These are phyloP conservation scores for Talaromyces liani DNA, from an alignment of 495 filamentous ascomycete species.

Conservation along the genomic window DNA sequence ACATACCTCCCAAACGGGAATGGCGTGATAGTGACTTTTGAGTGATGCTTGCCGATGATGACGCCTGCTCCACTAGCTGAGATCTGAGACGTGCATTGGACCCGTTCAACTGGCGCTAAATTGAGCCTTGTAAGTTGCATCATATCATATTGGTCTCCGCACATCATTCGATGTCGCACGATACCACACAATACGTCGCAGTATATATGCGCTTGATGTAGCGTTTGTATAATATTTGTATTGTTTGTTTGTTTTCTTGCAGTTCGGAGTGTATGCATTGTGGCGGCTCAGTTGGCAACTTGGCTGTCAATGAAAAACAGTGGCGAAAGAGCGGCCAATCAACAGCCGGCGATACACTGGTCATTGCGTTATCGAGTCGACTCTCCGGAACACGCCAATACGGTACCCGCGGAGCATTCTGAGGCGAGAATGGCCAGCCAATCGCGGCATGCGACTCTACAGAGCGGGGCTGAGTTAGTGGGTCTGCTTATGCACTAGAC, in stretches of 20 bases:
- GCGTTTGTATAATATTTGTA: background rate
- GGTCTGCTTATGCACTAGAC: background rate
- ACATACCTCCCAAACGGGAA: background rate
- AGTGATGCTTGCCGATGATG: background rate
- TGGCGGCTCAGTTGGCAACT: background rate
- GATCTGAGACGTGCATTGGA: slow-evolving; percentile 7
- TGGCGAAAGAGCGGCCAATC: no score
- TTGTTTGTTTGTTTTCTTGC: background rate
- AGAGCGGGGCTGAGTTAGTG: background rate
- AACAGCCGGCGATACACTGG: background rate
- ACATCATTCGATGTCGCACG: background rate
- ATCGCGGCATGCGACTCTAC: background rate
- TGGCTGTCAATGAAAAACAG: no score
- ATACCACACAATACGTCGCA: background rate
- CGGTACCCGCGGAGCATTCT: background rate
- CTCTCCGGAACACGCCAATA: background rate
- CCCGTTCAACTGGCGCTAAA: background rate
- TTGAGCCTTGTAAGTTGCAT: slow-evolving; percentile 8
- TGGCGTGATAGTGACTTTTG: background rate
- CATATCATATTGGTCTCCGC: background rate
- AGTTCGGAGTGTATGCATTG: background rate
- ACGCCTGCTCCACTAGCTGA: background rate
- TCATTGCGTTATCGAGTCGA: background rate
- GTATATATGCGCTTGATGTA: background rate
- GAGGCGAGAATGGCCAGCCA: background rate